phyloP scores from a whole-genome alignment of 371 early-diverging fungal genomes.

The Rhizopus arrhizus region DNA sequence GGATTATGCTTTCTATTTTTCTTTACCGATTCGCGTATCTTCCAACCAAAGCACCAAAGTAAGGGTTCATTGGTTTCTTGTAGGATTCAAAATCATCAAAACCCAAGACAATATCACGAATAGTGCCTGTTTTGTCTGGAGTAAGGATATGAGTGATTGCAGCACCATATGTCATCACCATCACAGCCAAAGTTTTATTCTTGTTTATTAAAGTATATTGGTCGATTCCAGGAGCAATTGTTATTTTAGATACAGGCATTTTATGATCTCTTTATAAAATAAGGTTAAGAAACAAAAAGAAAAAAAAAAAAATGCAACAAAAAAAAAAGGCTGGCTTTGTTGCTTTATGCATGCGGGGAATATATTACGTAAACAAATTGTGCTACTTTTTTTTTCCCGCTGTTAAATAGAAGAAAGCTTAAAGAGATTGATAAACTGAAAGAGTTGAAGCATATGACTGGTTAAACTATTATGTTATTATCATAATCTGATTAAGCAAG shows the following conservation, averaged over 20 bases:
- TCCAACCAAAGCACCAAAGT: slow-evolving; percentile 53
- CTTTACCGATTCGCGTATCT: slow-evolving; percentile 54
- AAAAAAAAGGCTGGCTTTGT: background rate
- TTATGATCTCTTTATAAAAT: background rate
- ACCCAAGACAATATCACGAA: slow-evolving; percentile 51
- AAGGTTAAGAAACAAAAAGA: slow-evolving; percentile 1
- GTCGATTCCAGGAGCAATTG: slow-evolving; percentile 39
- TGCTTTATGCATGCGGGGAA: background rate
- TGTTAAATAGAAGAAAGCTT: too few species aligned
- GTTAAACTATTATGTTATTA: too few species aligned
- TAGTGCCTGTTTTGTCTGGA: slow-evolving; percentile 45
- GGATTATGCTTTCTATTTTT: background rate
- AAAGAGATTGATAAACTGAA: too few species aligned
- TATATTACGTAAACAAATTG: background rate
- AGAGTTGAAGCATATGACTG: too few species aligned
- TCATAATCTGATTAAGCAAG: too few species aligned
- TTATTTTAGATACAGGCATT: slow-evolving; percentile 27
- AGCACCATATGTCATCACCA: slow-evolving; percentile 52
- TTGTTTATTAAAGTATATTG: slow-evolving; percentile 54
- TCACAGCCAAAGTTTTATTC: slow-evolving; percentile 48
- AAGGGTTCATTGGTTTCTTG: slow-evolving; percentile 42
- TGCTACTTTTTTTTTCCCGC: too few species aligned
- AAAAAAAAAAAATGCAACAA: background rate
- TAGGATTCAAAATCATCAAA: slow-evolving; percentile 50
- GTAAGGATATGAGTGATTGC: slow-evolving; percentile 48